A percentile compares a stretch with the other conserved stretches of the same genome.
phyloP scores from a whole-genome alignment of 371 early-diverging fungal genomes.

The Choanephora cucurbitarum region DNA sequence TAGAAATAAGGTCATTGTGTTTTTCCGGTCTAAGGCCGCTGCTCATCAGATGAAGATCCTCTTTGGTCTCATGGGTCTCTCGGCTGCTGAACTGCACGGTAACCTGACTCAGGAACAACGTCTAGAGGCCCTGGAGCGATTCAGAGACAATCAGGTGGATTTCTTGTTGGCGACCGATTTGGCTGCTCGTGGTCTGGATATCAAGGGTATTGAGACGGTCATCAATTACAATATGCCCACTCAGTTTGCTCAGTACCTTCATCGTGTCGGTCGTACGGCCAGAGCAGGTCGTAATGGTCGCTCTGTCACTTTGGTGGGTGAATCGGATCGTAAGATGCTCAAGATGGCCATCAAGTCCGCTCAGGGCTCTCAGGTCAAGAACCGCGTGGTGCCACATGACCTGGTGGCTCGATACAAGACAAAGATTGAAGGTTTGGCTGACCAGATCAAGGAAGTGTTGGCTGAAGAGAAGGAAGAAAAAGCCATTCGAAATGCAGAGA shows the following conservation, averaged over 20 bases:
- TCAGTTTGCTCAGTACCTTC: slow-evolving; percentile 95
- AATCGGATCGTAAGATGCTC: slow-evolving; percentile 90
- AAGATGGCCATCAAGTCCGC: slow-evolving; percentile 91
- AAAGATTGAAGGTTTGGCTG: slow-evolving; percentile 64
- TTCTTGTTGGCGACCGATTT: slow-evolving; percentile 98
- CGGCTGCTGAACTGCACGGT: slow-evolving; percentile 97
- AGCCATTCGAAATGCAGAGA: slow-evolving; percentile 76
- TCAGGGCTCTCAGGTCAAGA: slow-evolving; percentile 70
- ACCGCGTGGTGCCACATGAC: slow-evolving; percentile 82
- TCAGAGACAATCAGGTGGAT: slow-evolving; percentile 86
- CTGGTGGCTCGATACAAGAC: slow-evolving; percentile 74
- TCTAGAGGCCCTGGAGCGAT: slow-evolving; percentile 88
- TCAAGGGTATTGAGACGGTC: slow-evolving; percentile 97
- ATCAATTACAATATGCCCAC: slow-evolving; percentile 99
- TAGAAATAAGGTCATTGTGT: slow-evolving; percentile 80
- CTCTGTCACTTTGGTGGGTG: slow-evolving; percentile 90
- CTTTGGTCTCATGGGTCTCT: slow-evolving; percentile 89
- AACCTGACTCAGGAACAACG: slow-evolving; percentile 96
- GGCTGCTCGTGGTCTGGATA: slow-evolving; percentile 99
- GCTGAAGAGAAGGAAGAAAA: slow-evolving; percentile 85
- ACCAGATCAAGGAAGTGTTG: slow-evolving; percentile 77
- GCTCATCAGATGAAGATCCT: slow-evolving; percentile 97
- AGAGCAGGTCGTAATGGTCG: slow-evolving; percentile 92
- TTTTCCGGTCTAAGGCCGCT: slow-evolving; percentile 91
- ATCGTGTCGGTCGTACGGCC: slow-evolving; percentile 99